Evolutionary conservation across 2,329 filamentous ascomycete genomes (phyloP).

Genomic region (Truncatella angustata): DNA sequence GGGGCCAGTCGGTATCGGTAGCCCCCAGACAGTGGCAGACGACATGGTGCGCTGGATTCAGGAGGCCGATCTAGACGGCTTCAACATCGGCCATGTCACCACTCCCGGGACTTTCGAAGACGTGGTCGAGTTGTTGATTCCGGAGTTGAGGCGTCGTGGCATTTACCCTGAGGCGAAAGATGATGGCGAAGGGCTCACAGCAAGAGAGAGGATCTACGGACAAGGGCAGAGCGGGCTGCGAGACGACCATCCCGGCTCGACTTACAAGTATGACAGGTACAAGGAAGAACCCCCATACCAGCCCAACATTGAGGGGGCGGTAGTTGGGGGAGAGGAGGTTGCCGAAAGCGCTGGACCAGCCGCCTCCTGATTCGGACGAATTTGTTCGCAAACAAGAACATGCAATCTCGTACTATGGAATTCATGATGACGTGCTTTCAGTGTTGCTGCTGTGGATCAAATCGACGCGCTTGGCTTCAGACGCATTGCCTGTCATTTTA

Average conservation of each 20-base stretch:
- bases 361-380: too few relatives aligned
- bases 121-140: slow-evolving; percentile 25
- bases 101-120: slow-evolving; percentile 27
- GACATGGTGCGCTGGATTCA: slow-evolving; percentile 25
- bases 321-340: too few relatives aligned
- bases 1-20: slow-evolving; percentile 22
- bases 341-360: too few relatives aligned
- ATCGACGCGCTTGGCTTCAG: too few relatives aligned
- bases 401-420: too few relatives aligned
- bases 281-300: slow-evolving; percentile 45
- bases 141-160: slow-evolving; percentile 23
- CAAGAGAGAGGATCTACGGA: slow-evolving; percentile 62
- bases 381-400: too few relatives aligned
- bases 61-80: slow-evolving; percentile 26
- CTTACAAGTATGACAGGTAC: slow-evolving; percentile 63
- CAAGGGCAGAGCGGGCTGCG: slow-evolving; percentile 55
- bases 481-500: too few relatives aligned
- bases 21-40: slow-evolving; percentile 24
- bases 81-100: slow-evolving; percentile 26
- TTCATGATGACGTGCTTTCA: too few relatives aligned
- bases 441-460: too few relatives aligned
- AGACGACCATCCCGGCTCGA: slow-evolving; percentile 56
- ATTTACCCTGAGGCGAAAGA: slow-evolving; percentile 28
- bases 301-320: not conserved
- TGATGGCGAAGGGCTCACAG: slow-evolving; percentile 41